phyloP scores from a whole-genome alignment of 2,329 filamentous ascomycete genomes.

The Aspergillus japonicus region DNA sequence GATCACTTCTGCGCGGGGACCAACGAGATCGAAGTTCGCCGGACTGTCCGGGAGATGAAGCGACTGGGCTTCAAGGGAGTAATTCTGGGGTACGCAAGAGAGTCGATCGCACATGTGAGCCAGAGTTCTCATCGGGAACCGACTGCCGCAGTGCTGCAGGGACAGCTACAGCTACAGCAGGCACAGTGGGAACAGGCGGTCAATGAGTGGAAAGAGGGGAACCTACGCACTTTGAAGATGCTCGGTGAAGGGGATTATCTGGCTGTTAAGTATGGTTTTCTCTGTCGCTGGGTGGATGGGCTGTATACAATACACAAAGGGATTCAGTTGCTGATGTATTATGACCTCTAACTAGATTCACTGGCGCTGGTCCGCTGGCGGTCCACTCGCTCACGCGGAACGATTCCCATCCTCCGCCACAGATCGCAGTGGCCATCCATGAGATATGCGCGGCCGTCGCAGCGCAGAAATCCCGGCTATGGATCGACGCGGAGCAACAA shows the following conservation, averaged over 20 bases:
- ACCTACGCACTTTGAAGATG: constrained; percentile 48
- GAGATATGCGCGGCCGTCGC: constrained; percentile 38
- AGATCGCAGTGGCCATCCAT: constrained; percentile 37
- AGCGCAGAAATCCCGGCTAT: constrained; percentile 39
- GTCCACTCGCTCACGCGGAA: constrained; percentile 38
- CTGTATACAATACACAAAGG: not conserved
- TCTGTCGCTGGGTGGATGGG: not conserved
- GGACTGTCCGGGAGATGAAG: constrained; percentile 40
- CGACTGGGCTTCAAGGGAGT: constrained; percentile 49
- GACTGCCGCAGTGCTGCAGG: not conserved
- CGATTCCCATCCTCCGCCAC: constrained; percentile 31
- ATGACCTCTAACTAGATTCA: constrained; percentile 32
- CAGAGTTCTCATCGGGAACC: not conserved
- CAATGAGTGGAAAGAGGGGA: constrained; percentile 49
- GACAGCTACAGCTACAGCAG: not conserved
- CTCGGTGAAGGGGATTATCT: constrained; percentile 44
- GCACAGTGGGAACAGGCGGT: constrained; percentile 27
- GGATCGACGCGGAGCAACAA: constrained; percentile 51
- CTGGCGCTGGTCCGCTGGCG: constrained; percentile 43
- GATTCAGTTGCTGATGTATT: not conserved
- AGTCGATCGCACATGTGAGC: constrained; percentile 33
- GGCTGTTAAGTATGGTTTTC: constrained; percentile 40
- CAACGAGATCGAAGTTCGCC: constrained; percentile 40
- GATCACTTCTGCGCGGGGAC: constrained; percentile 52
- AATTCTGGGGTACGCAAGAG: constrained; percentile 49